Evolutionary conservation across 169 alveolate genomes (phyloP).

Genomic region (Cryptosporidium xiaoi): DNA sequence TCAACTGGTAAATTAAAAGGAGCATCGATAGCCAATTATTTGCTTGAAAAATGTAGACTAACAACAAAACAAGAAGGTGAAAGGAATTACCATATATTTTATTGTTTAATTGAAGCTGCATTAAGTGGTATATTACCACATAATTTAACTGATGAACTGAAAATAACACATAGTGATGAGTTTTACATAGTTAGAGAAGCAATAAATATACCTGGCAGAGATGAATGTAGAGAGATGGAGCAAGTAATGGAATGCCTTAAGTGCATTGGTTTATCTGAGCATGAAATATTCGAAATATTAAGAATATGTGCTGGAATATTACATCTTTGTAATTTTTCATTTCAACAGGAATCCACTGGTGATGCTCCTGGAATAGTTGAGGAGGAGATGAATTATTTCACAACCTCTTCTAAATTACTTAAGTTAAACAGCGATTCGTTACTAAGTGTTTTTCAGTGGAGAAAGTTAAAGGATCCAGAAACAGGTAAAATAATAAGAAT

Average conservation of each 20-base stretch:
- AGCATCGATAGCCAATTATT: constrained; percentile 82
- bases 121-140: constrained; percentile 64
- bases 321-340: constrained; percentile 86
- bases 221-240: constrained; percentile 83
- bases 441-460: constrained; percentile 75
- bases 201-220: constrained; percentile 80
- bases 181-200: constrained; percentile 74
- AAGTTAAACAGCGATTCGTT: constrained; percentile 74
- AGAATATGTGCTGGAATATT: constrained; percentile 82
- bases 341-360: constrained; percentile 76
- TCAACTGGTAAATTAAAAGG: constrained; percentile 85
- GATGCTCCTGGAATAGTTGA: constrained; percentile 57
- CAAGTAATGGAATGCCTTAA: constrained; percentile 84
- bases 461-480: constrained; percentile 76
- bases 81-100: constrained; percentile 87
- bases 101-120: constrained; percentile 83
- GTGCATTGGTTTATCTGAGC: constrained; percentile 81
- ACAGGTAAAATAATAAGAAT: constrained; percentile 74
- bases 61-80: constrained; percentile 84
- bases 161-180: constrained; percentile 11
- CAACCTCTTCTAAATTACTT: constrained; percentile 75
- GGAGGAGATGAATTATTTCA: constrained; percentile 73
- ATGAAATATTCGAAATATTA: constrained; percentile 80
- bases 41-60: constrained; percentile 91
- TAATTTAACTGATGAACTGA: constrained; percentile 16